Evolutionary conservation across 768 basidiomycete species (phyloP).

Genomic region (Exidia glandulosa): DNA sequence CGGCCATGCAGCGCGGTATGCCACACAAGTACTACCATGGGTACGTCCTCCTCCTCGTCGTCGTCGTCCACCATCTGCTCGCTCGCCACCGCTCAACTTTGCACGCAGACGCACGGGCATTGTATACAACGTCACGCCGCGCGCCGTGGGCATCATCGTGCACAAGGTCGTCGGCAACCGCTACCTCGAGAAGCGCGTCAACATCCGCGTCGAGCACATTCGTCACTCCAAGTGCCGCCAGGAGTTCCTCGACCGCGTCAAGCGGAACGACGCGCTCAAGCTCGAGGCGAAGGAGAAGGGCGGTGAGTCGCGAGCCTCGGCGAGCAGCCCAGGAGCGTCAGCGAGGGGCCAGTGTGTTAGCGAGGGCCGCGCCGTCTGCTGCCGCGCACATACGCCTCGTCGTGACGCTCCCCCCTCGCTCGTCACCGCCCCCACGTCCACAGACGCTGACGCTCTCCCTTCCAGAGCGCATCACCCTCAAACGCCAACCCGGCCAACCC

Average conservation of each 20-base stretch:
- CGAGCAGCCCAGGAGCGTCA: no score
- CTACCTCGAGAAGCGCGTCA: conserved; percentile 98
- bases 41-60: conserved; percentile 35
- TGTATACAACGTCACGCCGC: conserved; percentile 94
- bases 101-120: conserved; percentile 86
- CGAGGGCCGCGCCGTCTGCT: no score
- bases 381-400: no score
- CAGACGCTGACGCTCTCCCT: not conserved
- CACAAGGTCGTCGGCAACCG: conserved; percentile 99
- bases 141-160: conserved; percentile 91
- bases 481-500: conserved; percentile 76
- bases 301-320: conserved; percentile 39
- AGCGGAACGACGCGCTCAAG: conserved; percentile 78
- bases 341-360: no score
- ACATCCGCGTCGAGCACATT: conserved; percentile 93
- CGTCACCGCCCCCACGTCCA: conserved; percentile 1
- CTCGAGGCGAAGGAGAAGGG: conserved; percentile 83
- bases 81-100: not conserved
- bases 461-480: conserved; percentile 73
- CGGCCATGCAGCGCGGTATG: conserved; percentile 99
- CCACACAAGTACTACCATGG: conserved; percentile 98
- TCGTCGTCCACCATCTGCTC: not conserved
- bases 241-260: conserved; percentile 94
- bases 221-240: conserved; percentile 94
- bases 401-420: conserved; percentile 4